Evolutionary conservation across 148 eudicot species (phyloP).

Genomic region (Gaultheria prostrata): DNA sequence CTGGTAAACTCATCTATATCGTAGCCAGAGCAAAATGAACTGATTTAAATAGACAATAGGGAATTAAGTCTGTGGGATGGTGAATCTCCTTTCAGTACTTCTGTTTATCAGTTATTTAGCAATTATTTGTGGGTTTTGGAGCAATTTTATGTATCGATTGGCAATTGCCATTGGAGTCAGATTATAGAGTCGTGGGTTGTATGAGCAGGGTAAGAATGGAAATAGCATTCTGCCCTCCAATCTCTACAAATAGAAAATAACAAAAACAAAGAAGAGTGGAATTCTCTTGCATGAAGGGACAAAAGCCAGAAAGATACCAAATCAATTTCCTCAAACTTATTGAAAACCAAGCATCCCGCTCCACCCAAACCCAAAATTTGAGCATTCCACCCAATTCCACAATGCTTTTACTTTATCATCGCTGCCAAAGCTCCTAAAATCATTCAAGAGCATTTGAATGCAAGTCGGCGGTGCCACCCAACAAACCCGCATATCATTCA

Average conservation of each 20-base stretch:
- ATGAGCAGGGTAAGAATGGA: not conserved
- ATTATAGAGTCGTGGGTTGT: not conserved
- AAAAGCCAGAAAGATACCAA: not conserved
- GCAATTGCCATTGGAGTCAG: not conserved
- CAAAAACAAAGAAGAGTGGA: not conserved
- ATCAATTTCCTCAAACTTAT: not conserved
- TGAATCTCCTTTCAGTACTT: not conserved
- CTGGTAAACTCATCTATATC: not conserved
- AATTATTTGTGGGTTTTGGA: conserved; percentile 3
- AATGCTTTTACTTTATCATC: not conserved
- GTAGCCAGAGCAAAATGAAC: not conserved
- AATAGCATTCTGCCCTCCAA: not conserved
- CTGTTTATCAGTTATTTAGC: not conserved
- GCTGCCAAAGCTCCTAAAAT: not conserved
- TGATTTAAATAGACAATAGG: not conserved
- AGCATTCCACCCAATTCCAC: not conserved
- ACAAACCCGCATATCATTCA: not conserved
- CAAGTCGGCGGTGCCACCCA: not conserved
- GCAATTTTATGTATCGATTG: not conserved
- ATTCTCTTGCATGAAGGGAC: not conserved
- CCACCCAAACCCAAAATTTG: not conserved
- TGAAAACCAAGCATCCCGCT: not conserved
- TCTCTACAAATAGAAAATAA: not conserved
- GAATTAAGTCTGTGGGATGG: not conserved
- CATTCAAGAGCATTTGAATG: not conserved